Percentiles rank a stretch among this genome's conserved stretches.
Evolutionary conservation across 176 grass and related monocot genomes (phyloP).

Genomic region (Eragrostis curvula): DNA sequence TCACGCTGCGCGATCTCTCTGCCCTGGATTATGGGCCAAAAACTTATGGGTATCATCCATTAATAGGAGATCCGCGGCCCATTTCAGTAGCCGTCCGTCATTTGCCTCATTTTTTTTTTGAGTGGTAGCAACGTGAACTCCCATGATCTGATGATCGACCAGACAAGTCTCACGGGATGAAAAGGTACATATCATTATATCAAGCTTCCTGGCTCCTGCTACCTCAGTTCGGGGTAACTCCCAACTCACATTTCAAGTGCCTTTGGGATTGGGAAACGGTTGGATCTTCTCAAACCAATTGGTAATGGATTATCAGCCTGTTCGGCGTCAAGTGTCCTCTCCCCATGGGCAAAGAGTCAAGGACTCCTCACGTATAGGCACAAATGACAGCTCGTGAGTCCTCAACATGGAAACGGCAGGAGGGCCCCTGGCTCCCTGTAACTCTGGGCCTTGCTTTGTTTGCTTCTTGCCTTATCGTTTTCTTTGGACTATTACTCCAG

Average conservation of each 20-base stretch:
- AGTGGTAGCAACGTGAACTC: not conserved
- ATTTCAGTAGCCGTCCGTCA: too few species aligned
- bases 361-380: not conserved
- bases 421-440: not conserved
- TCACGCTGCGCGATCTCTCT: too few species aligned
- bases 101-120: too few species aligned
- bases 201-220: not conserved
- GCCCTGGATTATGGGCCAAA: not conserved
- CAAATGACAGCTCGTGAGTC: conserved; percentile 24
- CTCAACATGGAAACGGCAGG: not conserved
- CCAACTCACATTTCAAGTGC: not conserved
- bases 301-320: not conserved
- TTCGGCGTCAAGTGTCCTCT: not conserved
- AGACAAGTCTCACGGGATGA: not conserved
- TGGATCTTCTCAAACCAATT: not conserved
- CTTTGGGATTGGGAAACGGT: not conserved
- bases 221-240: not conserved
- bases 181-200: not conserved
- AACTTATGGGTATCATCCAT: too few species aligned
- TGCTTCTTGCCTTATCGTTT: not conserved
- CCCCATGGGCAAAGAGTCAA: not conserved
- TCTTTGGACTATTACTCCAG: not conserved
- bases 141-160: not conserved
- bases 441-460: not conserved
- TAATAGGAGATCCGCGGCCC: not conserved